These are phyloP conservation scores for Neurospora pannonica DNA, from an alignment of 495 filamentous ascomycete species.

Conservation along the genomic window DNA sequence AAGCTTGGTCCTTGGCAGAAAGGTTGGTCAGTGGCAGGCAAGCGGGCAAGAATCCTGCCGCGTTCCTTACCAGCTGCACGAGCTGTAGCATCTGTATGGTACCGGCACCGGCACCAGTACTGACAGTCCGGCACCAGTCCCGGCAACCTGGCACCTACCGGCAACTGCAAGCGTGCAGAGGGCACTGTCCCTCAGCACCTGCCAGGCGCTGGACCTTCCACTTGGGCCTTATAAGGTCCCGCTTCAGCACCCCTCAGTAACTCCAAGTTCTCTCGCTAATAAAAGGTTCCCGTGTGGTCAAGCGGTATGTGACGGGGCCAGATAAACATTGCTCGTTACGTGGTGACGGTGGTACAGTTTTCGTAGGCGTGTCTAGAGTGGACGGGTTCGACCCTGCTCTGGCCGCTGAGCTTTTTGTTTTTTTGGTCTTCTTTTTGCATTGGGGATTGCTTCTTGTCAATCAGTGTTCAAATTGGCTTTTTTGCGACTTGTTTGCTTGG, in stretches of 20 bases:
- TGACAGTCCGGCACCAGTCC: not conserved
- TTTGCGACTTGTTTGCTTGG: not conserved
- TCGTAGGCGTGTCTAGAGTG: not conserved
- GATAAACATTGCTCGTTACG: not conserved
- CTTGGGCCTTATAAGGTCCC: not conserved
- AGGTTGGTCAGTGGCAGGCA: not conserved
- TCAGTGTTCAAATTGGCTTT: not conserved
- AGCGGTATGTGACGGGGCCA: not conserved
- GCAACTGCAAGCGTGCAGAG: not conserved
- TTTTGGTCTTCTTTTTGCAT: not conserved
- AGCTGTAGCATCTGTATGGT: too few species aligned
- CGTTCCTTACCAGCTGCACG: not conserved
- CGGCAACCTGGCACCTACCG: too few species aligned
- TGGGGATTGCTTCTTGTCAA: not conserved
- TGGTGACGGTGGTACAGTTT: not conserved
- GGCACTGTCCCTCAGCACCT: too few species aligned
- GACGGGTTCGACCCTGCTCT: not conserved
- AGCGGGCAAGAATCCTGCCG: not conserved
- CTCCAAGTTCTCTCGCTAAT: not conserved
- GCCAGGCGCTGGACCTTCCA: not conserved
- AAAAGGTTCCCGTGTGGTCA: not conserved
- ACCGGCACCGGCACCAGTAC: not conserved
- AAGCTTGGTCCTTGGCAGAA: not conserved
- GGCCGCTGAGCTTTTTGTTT: not conserved
- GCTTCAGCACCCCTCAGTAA: not conserved